A percentile compares a stretch with the other conserved stretches of the same genome.
These are phyloP conservation scores for Gnaphalium uliginosum DNA, from an alignment of 129 eudicot genomes.

Conservation along the genomic window DNA sequence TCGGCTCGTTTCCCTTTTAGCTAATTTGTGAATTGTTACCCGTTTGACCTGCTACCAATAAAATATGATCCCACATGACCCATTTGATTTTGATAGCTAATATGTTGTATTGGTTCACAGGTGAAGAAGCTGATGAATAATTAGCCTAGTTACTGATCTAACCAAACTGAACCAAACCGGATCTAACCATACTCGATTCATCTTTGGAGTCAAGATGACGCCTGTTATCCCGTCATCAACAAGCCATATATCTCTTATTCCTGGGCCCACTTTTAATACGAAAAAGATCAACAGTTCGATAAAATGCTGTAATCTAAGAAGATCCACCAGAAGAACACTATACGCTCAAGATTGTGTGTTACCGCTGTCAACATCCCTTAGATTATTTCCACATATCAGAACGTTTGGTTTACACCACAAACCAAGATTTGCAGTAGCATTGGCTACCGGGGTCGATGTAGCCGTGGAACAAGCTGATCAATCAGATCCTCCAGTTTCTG, in stretches of 20 bases:
- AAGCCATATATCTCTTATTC: slow-evolving; percentile 47
- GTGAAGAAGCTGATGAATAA: slow-evolving; percentile 43
- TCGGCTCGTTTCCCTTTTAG: not conserved
- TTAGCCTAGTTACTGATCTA: slow-evolving; percentile 29
- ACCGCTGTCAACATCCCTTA: slow-evolving; percentile 60
- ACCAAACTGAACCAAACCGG: slow-evolving; percentile 10
- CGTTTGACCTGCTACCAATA: not conserved
- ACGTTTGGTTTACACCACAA: slow-evolving; percentile 37
- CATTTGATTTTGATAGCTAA: slow-evolving; percentile 9
- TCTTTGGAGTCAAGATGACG: slow-evolving; percentile 50
- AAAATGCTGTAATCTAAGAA: slow-evolving; percentile 43
- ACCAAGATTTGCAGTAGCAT: slow-evolving; percentile 32
- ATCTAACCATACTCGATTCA: slow-evolving; percentile 17
- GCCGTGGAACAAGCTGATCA: slow-evolving; percentile 63
- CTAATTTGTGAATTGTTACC: not conserved
- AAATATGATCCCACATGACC: slow-evolving; percentile 18
- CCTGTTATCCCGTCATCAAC: slow-evolving; percentile 57
- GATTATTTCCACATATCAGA: slow-evolving; percentile 60
- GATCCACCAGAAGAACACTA: slow-evolving; percentile 42
- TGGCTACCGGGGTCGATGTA: slow-evolving; percentile 75
- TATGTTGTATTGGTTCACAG: slow-evolving; percentile 34
- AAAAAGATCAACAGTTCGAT: slow-evolving; percentile 42
- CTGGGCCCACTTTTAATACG: slow-evolving; percentile 38
- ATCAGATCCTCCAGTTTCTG: slow-evolving; percentile 45
- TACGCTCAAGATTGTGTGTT: slow-evolving; percentile 49